These are phyloP conservation scores for Starmerella potacharoeniae DNA, from an alignment of 805 yeast species.

Conservation along the genomic window DNA sequence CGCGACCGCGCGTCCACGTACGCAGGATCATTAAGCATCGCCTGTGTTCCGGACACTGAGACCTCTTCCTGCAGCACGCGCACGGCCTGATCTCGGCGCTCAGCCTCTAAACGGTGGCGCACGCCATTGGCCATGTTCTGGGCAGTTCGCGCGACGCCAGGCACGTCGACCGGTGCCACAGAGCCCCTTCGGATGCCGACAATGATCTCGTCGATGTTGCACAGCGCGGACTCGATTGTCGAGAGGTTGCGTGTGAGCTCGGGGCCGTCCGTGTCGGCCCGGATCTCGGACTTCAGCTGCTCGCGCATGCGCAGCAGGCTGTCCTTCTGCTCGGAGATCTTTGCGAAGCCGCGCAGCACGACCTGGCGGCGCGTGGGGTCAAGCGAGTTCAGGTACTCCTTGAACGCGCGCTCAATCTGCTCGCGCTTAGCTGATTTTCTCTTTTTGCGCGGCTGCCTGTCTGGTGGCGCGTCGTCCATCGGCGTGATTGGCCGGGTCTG, in stretches of 20 bases:
- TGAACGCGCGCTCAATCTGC: slow-evolving; percentile 4
- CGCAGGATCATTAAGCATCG: slow-evolving; percentile 6
- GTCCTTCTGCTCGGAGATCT: slow-evolving; percentile 3
- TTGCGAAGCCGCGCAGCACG: neutral
- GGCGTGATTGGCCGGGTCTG: neutral
- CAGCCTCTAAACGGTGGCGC: slow-evolving; percentile 5
- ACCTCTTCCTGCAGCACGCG: neutral
- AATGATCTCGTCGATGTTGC: neutral
- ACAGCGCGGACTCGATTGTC: neutral
- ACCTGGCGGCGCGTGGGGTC: neutral
- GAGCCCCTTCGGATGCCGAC: slow-evolving; percentile 2
- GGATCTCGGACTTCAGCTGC: neutral
- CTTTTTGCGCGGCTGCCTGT: slow-evolving; percentile 4
- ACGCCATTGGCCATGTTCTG: slow-evolving; percentile 1
- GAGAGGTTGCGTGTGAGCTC: neutral
- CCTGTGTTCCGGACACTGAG: neutral
- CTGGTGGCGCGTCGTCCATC: neutral
- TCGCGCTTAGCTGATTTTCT: slow-evolving; percentile 3
- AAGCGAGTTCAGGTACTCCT: slow-evolving; percentile 1
- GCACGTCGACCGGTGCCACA: neutral
- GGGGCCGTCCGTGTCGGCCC: neutral
- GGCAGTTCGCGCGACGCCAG: neutral
- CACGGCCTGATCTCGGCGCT: neutral
- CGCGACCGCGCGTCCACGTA: slow-evolving; percentile 12
- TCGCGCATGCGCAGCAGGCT: slow-evolving; percentile 4